These are phyloP conservation scores for Paralagenidium karlingii DNA, from an alignment of 352 stramenopile genomes.

Conservation along the genomic window DNA sequence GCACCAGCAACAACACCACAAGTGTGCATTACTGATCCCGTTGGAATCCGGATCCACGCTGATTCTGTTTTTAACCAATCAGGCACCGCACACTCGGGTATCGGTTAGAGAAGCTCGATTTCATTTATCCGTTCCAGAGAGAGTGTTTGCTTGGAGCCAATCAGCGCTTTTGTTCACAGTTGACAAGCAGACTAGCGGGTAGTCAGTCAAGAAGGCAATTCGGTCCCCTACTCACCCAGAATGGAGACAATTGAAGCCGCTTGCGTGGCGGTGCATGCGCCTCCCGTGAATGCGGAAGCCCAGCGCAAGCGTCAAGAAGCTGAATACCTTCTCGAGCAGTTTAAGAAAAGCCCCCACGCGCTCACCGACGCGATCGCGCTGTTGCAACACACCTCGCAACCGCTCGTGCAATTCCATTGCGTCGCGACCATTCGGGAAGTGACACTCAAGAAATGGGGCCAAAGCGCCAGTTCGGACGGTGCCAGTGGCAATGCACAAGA, in stretches of 20 bases:
- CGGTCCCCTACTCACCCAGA: too few relatives aligned
- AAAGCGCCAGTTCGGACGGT: conserved; percentile 12
- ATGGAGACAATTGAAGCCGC: conserved; percentile 57
- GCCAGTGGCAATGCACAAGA: not conserved
- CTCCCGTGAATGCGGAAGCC: conserved; percentile 27
- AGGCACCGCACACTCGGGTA: too few relatives aligned
- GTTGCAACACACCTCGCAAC: conserved; percentile 20
- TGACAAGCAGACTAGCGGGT: too few relatives aligned
- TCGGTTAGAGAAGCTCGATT: too few relatives aligned
- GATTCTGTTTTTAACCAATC: too few relatives aligned
- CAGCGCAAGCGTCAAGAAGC: conserved; percentile 43
- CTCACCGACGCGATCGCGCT: conserved; percentile 43
- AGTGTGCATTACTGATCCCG: too few relatives aligned
- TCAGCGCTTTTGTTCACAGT: too few relatives aligned
- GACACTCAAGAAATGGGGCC: conserved; percentile 54
- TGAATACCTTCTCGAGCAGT: conserved; percentile 53
- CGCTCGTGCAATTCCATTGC: conserved; percentile 74
- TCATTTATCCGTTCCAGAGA: too few relatives aligned
- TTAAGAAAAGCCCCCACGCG: conserved; percentile 66
- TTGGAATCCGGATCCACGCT: too few relatives aligned
- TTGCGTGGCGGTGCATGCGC: conserved; percentile 56
- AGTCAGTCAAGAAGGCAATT: too few relatives aligned
- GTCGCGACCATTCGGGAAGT: conserved; percentile 64
- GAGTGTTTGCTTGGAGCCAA: too few relatives aligned
- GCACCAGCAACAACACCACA: too few relatives aligned